Evolutionary conservation across 345 rosid genomes (phyloP).

Genomic region (Mangifera indica): DNA sequence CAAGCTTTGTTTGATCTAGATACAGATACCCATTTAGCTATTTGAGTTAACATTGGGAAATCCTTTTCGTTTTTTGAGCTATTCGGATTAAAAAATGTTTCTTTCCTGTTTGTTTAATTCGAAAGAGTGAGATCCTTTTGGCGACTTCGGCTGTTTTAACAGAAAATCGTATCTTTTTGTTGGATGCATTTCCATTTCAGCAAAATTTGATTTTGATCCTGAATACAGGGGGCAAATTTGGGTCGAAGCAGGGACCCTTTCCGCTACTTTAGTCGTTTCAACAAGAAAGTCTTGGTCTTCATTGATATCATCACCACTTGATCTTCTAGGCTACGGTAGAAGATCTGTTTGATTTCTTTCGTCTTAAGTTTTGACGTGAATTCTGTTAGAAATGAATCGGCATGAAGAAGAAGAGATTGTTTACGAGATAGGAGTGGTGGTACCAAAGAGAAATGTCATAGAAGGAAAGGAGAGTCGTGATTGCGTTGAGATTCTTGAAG

Average conservation of each 20-base stretch:
- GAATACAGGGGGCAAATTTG: not conserved
- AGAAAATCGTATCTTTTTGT: not conserved
- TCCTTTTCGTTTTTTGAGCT: not conserved
- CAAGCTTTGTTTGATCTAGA: not conserved
- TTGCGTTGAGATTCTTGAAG: conserved; percentile 66
- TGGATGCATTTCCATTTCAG: not conserved
- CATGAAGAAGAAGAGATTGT: conserved; percentile 43
- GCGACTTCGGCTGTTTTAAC: not conserved
- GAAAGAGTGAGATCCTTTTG: conserved; percentile 11
- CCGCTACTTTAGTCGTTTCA: not conserved
- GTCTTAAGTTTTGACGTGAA: not conserved
- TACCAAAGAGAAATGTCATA: conserved; percentile 46
- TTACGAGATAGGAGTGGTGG: conserved; percentile 77
- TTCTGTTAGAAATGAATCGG: conserved; percentile 49
- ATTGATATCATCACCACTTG: no score
- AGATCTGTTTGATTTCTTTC: not conserved
- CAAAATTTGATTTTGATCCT: conserved; percentile 4
- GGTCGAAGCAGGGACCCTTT: not conserved
- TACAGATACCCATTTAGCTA: conserved; percentile 8
- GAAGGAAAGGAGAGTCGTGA: conserved; percentile 41
- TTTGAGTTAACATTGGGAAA: conserved; percentile 6
- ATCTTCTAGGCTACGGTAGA: no score
- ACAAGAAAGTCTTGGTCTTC: not conserved
- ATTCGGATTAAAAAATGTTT: not conserved
- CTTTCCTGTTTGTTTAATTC: not conserved